Evolutionary conservation across 2,329 filamentous ascomycete genomes (phyloP).

Genomic region (Colletotrichum spinosum): DNA sequence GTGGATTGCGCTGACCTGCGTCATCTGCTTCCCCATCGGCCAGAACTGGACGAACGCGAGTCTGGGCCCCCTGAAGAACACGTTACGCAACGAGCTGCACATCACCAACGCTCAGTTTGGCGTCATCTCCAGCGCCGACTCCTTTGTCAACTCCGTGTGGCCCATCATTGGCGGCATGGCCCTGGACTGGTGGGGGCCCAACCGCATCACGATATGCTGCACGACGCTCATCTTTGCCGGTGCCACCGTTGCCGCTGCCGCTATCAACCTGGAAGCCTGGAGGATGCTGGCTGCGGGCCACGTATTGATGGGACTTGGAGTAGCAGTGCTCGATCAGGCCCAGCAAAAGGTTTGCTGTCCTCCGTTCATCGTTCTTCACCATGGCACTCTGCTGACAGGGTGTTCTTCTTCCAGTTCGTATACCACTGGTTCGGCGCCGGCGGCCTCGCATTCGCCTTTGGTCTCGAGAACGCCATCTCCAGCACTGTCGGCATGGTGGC

Average conservation of each 20-base stretch:
- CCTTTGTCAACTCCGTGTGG: constrained; percentile 42
- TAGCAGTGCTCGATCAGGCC: constrained; percentile 40
- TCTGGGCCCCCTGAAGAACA: constrained; percentile 41
- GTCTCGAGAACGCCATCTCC: constrained; percentile 40
- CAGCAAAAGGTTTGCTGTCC: constrained; percentile 38
- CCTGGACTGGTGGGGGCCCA: constrained; percentile 42
- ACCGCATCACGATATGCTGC: constrained; percentile 40
- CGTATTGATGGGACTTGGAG: constrained; percentile 41
- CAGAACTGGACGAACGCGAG: constrained; percentile 39
- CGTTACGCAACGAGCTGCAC: constrained; percentile 38
- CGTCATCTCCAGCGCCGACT: constrained; percentile 41
- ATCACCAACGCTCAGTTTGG: constrained; percentile 42
- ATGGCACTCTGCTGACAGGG: neutral
- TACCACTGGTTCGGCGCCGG: constrained; percentile 42
- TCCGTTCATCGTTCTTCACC: neutral
- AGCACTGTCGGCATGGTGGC: constrained; percentile 40
- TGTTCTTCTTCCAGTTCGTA: constrained; percentile 37
- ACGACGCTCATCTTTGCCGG: constrained; percentile 39
- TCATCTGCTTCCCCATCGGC: constrained; percentile 40
- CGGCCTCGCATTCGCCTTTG: constrained; percentile 41
- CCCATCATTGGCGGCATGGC: constrained; percentile 40
- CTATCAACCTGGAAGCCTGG: constrained; percentile 38
- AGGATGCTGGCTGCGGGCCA: constrained; percentile 39
- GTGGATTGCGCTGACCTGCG: constrained; percentile 40
- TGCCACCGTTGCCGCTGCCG: constrained; percentile 38